Conservation (phyloP, 192 early-diverging fungal genomes). For the Gaertneriomyces semiglobifer region DNA sequence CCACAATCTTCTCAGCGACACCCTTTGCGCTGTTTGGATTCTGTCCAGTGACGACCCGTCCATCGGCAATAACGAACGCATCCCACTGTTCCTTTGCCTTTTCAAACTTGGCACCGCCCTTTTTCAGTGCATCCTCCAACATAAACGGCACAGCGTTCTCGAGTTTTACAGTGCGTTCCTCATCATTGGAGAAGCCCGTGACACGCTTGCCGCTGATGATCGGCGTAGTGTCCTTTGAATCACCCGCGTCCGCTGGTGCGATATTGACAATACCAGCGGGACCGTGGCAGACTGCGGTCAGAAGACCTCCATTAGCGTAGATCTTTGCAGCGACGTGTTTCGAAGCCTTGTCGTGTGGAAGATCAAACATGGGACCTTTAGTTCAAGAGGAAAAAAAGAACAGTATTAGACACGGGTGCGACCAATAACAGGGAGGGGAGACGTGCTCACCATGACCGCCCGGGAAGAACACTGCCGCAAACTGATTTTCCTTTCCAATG, state of each 20-base stretch:
- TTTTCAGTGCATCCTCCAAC: conserved; percentile 22
- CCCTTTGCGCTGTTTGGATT: conserved; percentile 41
- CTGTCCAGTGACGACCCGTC: conserved; percentile 66
- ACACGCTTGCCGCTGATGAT: conserved; percentile 62
- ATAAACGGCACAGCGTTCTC: conserved; percentile 35
- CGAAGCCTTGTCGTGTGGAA: conserved; percentile 43
- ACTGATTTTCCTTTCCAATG: conserved; percentile 36
- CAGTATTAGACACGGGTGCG: not conserved
- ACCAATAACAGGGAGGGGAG: not conserved
- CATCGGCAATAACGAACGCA: conserved; percentile 54
- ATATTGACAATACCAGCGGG: conserved; percentile 64
- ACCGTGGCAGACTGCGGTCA: conserved; percentile 60
- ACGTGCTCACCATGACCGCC: conserved; percentile 53
- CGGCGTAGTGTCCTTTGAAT: conserved; percentile 21
- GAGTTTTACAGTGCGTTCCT: conserved; percentile 56
- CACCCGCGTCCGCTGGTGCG: conserved; percentile 52
- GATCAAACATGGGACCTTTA: conserved; percentile 50
- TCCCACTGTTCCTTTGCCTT: conserved; percentile 45
- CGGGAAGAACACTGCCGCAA: conserved; percentile 50
- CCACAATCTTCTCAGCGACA: conserved; percentile 1
- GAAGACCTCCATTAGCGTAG: conserved; percentile 50
- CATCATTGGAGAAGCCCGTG: conserved; percentile 70
- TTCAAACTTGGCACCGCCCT: conserved; percentile 55
- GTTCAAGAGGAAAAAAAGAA: not conserved
- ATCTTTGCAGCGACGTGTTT: conserved; percentile 36